Evolutionary conservation across 2,329 filamentous ascomycete genomes (phyloP).

Genomic region (Colletotrichum australisinense): DNA sequence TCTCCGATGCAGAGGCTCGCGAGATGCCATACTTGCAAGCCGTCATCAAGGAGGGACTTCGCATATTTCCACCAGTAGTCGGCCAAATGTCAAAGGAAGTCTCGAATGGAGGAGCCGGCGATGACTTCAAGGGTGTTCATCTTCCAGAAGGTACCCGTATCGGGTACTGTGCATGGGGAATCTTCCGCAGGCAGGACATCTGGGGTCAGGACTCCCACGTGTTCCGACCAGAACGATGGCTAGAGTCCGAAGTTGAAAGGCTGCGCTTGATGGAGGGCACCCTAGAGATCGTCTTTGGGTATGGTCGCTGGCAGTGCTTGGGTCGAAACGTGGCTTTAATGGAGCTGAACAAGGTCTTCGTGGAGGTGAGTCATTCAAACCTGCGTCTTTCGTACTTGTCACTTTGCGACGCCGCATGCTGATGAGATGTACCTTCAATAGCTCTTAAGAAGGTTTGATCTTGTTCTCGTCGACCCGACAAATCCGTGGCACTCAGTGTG

Average conservation of each 20-base stretch:
- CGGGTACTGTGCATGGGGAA: conserved; percentile 48
- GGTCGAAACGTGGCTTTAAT: conserved; percentile 52
- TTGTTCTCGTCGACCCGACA: conserved; percentile 43
- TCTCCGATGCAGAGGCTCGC: conserved; percentile 48
- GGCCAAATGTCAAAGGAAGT: conserved; percentile 52
- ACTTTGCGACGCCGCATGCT: neutral
- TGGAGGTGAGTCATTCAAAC: conserved; percentile 42
- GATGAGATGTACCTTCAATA: conserved; percentile 11
- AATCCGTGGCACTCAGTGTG: conserved; percentile 41
- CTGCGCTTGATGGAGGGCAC: conserved; percentile 48
- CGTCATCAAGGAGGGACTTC: conserved; percentile 61
- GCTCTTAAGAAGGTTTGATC: conserved; percentile 45
- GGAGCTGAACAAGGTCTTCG: conserved; percentile 47
- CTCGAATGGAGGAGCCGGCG: conserved; percentile 46
- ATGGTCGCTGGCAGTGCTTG: conserved; percentile 52
- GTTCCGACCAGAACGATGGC: conserved; percentile 36
- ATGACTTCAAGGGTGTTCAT: conserved; percentile 47
- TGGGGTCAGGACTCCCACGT: conserved; percentile 28
- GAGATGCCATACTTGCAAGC: conserved; percentile 59
- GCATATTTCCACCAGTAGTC: conserved; percentile 51
- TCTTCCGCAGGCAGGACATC: conserved; percentile 39
- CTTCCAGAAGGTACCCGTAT: conserved; percentile 47
- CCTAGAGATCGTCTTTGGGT: conserved; percentile 52
- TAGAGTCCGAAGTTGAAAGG: conserved; percentile 41
- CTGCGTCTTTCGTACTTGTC: neutral